phyloP scores from a whole-genome alignment of 2,329 filamentous ascomycete species.

The Colletotrichum brevisporum region DNA sequence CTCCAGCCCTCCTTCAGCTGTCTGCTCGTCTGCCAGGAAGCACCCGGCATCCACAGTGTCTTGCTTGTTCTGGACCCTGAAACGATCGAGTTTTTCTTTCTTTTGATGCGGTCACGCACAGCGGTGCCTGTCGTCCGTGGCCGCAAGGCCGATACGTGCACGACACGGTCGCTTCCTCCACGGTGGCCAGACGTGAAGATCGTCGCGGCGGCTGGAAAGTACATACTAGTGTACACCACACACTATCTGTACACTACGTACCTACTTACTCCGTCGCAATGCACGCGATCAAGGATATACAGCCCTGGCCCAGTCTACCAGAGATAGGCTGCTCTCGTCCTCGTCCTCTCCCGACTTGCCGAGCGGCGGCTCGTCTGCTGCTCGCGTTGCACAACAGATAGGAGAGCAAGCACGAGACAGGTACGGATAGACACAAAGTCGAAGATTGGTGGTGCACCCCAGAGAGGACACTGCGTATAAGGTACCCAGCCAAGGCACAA shows the following conservation, averaged over 20 bases:
- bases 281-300: slow-evolving; percentile 6
- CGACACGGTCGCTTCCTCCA: slow-evolving; percentile 8
- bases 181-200: slow-evolving; percentile 20
- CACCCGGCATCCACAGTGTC: slow-evolving; percentile 33
- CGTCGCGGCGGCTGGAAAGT: slow-evolving; percentile 6
- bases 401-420: slow-evolving; percentile 4
- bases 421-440: neutral
- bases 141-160: slow-evolving; percentile 11
- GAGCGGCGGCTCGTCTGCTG: neutral
- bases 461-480: slow-evolving; percentile 2
- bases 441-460: neutral
- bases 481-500: slow-evolving; percentile 11
- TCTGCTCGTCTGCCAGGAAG: slow-evolving; percentile 28
- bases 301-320: neutral
- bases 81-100: slow-evolving; percentile 36
- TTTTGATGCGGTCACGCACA: slow-evolving; percentile 32
- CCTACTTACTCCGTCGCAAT: too few relatives aligned
- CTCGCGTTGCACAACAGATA: slow-evolving; percentile 28
- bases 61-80: slow-evolving; percentile 40
- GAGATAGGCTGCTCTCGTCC: slow-evolving; percentile 11
- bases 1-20: slow-evolving; percentile 32
- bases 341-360: neutral
- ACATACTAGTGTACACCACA: neutral
- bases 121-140: neutral
- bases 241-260: too few relatives aligned